Conservation (phyloP, 768 basidiomycete species). For the Boletus reticulatus region DNA sequence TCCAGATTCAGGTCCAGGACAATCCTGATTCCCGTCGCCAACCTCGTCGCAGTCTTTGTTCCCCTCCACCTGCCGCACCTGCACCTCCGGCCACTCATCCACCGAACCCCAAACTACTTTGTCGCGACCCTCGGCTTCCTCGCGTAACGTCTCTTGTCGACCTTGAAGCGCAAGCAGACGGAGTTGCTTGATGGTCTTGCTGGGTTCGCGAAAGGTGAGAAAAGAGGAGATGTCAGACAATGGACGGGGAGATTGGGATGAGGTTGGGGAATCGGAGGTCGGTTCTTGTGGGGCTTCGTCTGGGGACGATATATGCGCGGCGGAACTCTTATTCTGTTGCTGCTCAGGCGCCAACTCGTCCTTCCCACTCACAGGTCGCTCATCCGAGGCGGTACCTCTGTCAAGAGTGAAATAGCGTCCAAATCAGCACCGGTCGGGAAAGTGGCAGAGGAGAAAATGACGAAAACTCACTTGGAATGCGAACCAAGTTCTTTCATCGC, state of each 20-base stretch:
- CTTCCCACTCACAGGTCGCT: neutral
- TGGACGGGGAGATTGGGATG: neutral
- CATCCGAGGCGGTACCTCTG: neutral
- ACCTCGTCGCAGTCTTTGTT: neutral
- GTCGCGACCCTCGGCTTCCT: slow-evolving; percentile 41
- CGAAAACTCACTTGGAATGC: slow-evolving; percentile 2
- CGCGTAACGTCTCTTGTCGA: slow-evolving; percentile 36
- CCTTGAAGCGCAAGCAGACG: slow-evolving; percentile 50
- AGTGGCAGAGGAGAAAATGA: neutral
- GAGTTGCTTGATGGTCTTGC: slow-evolving; percentile 35
- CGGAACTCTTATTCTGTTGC: neutral
- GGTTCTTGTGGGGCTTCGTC: neutral
- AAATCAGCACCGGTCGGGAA: neutral
- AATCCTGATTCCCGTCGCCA: neutral
- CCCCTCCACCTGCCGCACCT: neutral
- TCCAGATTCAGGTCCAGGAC: neutral
- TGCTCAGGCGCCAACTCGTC: neutral
- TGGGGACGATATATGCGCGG: neutral
- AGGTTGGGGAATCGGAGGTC: too few species aligned
- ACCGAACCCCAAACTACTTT: slow-evolving; percentile 42
- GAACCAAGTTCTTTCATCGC: neutral
- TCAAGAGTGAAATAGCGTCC: neutral
- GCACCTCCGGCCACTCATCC: neutral
- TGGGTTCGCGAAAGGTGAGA: slow-evolving; percentile 36
- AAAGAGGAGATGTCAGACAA: slow-evolving; percentile 15